phyloP scores from a whole-genome alignment of 225 moss, liverwort and hornwort genomes.

The Physcomitrium patens region DNA sequence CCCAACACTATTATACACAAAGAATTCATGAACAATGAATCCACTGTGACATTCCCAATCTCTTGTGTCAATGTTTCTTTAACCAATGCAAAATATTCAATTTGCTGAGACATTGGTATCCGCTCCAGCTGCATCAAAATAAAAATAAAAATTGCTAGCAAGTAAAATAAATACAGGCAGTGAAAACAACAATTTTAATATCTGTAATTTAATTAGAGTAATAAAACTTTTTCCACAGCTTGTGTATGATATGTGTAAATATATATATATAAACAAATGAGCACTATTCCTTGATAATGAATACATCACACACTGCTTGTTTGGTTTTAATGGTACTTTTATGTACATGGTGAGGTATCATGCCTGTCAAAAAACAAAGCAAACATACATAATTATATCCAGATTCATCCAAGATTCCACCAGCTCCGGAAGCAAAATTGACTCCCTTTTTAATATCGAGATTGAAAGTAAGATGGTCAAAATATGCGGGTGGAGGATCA shows the following conservation, averaged over 20 bases:
- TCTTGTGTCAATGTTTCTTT: constrained; percentile 45
- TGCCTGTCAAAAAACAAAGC: not conserved
- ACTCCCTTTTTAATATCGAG: constrained; percentile 51
- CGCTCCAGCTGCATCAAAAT: constrained; percentile 58
- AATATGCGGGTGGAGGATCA: constrained; percentile 78
- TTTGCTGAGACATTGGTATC: constrained; percentile 85
- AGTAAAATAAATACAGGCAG: not conserved
- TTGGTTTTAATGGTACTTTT: not conserved
- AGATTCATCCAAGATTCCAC: constrained; percentile 81
- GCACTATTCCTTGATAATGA: too few relatives aligned
- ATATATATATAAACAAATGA: fast-evolving
- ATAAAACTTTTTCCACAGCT: too few relatives aligned
- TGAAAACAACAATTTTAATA: too few relatives aligned
- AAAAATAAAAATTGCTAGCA: not conserved
- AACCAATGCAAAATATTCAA: constrained; percentile 70
- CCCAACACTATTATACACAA: constrained; percentile 61
- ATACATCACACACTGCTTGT: too few relatives aligned
- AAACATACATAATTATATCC: constrained; percentile 72
- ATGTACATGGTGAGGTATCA: not conserved
- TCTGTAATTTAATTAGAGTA: not conserved
- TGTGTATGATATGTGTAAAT: too few relatives aligned
- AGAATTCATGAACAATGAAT: constrained; percentile 44
- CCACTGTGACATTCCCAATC: constrained; percentile 30
- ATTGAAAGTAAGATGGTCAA: constrained; percentile 57
- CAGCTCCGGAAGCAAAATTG: constrained; percentile 82